These are phyloP conservation scores for Funneliformis geosporum DNA, from an alignment of 192 early-diverging fungal genomes.

Conservation along the genomic window DNA sequence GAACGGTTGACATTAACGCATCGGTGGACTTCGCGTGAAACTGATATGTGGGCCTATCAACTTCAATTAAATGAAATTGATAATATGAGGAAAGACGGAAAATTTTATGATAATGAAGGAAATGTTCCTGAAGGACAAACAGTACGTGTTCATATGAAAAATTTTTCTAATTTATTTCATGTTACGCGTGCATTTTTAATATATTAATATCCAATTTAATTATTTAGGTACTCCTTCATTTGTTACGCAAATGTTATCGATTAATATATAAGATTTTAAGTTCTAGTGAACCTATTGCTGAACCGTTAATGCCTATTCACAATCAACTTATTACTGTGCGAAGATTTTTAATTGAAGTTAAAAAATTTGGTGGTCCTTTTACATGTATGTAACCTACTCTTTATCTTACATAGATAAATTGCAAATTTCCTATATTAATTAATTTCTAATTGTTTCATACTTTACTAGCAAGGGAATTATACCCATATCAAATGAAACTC, in stretches of 20 bases:
- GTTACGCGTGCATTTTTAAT: neutral
- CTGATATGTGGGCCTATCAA: slow-evolving; percentile 63
- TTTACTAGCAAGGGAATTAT: slow-evolving; percentile 64
- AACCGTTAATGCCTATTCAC: slow-evolving; percentile 80
- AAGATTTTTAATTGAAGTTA: slow-evolving; percentile 74
- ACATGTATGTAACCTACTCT: slow-evolving; percentile 52
- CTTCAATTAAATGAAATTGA: slow-evolving; percentile 82
- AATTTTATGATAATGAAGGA: slow-evolving; percentile 74
- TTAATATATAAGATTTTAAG: slow-evolving; percentile 80
- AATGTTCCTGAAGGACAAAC: slow-evolving; percentile 69
- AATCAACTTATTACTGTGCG: slow-evolving; percentile 83
- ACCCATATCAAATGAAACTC: slow-evolving; percentile 90
- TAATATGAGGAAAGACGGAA: slow-evolving; percentile 78
- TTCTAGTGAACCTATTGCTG: slow-evolving; percentile 78
- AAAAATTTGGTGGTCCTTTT: slow-evolving; percentile 78
- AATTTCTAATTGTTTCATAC: neutral
- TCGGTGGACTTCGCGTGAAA: slow-evolving; percentile 79
- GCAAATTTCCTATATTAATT: too few relatives aligned
- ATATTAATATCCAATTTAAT: neutral
- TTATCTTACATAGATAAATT: neutral
- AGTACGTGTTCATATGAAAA: neutral
- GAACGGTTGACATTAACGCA: slow-evolving; percentile 75
- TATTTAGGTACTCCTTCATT: slow-evolving; percentile 18
- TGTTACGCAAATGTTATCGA: slow-evolving; percentile 84
- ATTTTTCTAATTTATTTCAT: neutral